Evolutionary conservation across 2,329 filamentous ascomycete species (phyloP).

Genomic region (Cladosporium phlei): DNA sequence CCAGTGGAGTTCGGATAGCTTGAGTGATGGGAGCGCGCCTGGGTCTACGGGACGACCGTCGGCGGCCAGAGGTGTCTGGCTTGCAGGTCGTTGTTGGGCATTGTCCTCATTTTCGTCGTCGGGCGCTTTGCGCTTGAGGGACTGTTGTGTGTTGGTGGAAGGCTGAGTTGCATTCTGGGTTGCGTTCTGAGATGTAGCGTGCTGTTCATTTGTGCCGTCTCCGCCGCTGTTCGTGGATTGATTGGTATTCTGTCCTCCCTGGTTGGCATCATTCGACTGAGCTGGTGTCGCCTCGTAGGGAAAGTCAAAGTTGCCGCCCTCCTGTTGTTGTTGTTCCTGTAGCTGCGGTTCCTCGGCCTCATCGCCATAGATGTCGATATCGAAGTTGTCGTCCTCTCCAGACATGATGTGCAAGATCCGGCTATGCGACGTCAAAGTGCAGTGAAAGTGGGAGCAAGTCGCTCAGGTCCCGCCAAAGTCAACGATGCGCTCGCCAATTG

Average conservation of each 20-base stretch:
- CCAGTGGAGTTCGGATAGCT: constrained; percentile 90
- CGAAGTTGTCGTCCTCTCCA: constrained; percentile 64
- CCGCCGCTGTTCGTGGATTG: constrained; percentile 34
- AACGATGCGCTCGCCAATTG: neutral
- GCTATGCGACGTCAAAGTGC: constrained; percentile 12
- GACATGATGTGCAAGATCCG: constrained; percentile 25
- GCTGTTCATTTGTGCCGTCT: constrained; percentile 20
- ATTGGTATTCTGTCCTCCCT: constrained; percentile 39
- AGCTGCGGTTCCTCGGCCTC: constrained; percentile 31
- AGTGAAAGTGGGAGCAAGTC: neutral
- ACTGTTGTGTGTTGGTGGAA: constrained; percentile 36
- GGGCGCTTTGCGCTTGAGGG: constrained; percentile 58
- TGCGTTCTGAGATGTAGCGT: constrained; percentile 20
- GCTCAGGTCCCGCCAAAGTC: neutral
- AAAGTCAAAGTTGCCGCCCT: constrained; percentile 25
- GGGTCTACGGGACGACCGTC: constrained; percentile 48
- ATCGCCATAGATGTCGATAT: constrained; percentile 67
- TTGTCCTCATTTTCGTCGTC: constrained; percentile 41
- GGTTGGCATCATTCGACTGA: constrained; percentile 17
- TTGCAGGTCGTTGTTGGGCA: constrained; percentile 6
- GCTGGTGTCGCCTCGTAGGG: constrained; percentile 20
- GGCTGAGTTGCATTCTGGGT: constrained; percentile 32
- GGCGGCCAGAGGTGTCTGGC: constrained; percentile 10
- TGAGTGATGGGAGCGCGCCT: constrained; percentile 64
- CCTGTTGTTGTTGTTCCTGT: constrained; percentile 12